Base-by-base conservation (phyloP, 441 rosid genomes). In the Euphorbia celastroides region DNA sequence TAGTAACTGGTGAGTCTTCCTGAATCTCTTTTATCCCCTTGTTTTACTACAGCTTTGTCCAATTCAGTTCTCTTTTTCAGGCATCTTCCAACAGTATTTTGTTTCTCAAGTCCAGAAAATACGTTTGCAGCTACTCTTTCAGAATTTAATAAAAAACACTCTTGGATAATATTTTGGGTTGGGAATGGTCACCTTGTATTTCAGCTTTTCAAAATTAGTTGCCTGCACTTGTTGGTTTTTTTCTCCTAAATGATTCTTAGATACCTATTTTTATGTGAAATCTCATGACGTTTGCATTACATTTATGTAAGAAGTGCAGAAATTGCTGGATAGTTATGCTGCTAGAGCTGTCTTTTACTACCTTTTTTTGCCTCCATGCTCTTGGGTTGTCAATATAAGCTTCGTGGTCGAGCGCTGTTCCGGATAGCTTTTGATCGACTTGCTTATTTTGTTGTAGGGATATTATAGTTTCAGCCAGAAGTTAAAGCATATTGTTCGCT, bases 391-490 rank as follows among this genome's bases (percentile, higher is more conserved):
- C 1, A 51, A 66, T n/a, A 5, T 57, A 28, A 30, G 63, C 19
- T 67, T 59, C 34, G 42, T 52, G 22, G 27, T 20, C 9, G 28
- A 11, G n/a, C 10, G 19, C 28, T 16, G 27, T 19, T 26, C 59
- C 7, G 30, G 44, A 17, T 3, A 44, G 1, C 5, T 48, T 17
- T 48, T 62, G 46, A 20, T 31, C 74, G 31, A 60, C 64, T 55
- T 76, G 62, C 36, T 65, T 31, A 19, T 60, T 72, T 64, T 73
- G 73, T 70, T 80, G 75, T 72, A 93, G 93, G 97, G 97, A 57
- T 93, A 93, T 74, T 93, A 90, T 78, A 90, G 95, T 84, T 93
- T 90, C 86, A 93, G 98, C 79, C 95, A 91, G 85, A 93, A 93
- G 81, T 76, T 93, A 81, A 90, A 93, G 94, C 90, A 93, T 77